A percentile compares a stretch with the other conserved stretches of the same genome.
Conservation (phyloP, 495 filamentous ascomycete species). For the Penicillium lagena region DNA sequence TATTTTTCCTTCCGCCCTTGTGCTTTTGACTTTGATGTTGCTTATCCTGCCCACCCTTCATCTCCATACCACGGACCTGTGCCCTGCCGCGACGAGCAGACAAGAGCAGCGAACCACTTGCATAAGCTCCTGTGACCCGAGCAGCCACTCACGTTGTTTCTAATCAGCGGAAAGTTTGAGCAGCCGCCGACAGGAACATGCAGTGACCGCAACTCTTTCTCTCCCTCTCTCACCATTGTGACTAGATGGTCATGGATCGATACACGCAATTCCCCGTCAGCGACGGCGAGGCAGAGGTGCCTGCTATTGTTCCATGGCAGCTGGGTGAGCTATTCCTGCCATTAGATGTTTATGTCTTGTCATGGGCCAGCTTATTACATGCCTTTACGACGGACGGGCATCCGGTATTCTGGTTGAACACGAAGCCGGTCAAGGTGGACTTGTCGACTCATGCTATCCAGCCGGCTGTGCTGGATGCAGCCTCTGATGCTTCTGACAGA, state of each 20-base stretch:
- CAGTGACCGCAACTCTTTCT: no score
- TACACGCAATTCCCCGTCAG: conserved; percentile 16
- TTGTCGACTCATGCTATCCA: conserved; percentile 16
- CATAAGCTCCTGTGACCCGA: conserved; percentile 9
- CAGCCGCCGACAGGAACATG: background rate
- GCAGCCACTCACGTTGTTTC: conserved; percentile 15
- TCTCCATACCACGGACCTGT: conserved; percentile 4
- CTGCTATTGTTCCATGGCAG: conserved; percentile 13
- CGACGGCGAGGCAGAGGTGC: conserved; percentile 4
- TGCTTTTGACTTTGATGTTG: background rate
- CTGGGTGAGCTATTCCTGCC: conserved; percentile 11
- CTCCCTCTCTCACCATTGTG: no score
- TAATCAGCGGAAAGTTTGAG: conserved; percentile 13
- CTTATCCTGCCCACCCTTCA: background rate
- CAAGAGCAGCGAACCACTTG: conserved; percentile 9
- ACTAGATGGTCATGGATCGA: conserved; percentile 11
- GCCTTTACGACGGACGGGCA: conserved; percentile 29
- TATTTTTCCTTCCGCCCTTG: background rate
- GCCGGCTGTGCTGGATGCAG: conserved; percentile 7
- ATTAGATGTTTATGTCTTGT: conserved; percentile 20
- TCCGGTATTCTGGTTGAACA: conserved; percentile 29
- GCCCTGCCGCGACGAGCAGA: conserved; percentile 5
- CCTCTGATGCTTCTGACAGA: conserved; percentile 8
- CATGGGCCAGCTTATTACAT: conserved; percentile 34
- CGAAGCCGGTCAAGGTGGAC: conserved; percentile 24